Evolutionary conservation across 306 rosid species (phyloP).

Genomic region (Alnus rubra): DNA sequence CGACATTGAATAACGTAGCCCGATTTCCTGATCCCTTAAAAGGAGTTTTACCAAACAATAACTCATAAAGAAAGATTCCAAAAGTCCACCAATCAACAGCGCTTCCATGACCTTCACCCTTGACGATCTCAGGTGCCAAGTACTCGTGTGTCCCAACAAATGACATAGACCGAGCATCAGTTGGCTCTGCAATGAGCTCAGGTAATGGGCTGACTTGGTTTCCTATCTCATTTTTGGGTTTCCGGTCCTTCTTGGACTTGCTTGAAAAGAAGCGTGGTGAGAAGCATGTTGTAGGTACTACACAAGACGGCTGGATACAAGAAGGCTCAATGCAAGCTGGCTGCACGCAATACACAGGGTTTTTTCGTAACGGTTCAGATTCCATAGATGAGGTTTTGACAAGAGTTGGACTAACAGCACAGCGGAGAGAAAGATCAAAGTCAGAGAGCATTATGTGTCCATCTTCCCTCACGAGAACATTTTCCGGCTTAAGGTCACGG

Average conservation of each 20-base stretch:
- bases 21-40: constrained; percentile 96
- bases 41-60: constrained; percentile 93
- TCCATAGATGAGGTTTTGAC: constrained; percentile 66
- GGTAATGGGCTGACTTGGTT: constrained; percentile 93
- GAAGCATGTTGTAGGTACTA: constrained; percentile 92
- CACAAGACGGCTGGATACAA: constrained; percentile 98
- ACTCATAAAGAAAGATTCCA: constrained; percentile 90
- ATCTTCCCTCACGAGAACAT: constrained; percentile 91
- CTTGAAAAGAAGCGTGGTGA: constrained; percentile 88
- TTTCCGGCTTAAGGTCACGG: constrained; percentile 99
- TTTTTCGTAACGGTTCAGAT: constrained; percentile 69
- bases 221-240: constrained; percentile 73
- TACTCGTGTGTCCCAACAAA: constrained; percentile 97
- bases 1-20: constrained; percentile 85
- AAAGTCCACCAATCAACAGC: constrained; percentile 99
- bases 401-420: constrained; percentile 89
- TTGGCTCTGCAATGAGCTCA: constrained; percentile 95
- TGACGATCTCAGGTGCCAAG: constrained; percentile 94
- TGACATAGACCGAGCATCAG: constrained; percentile 97
- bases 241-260: constrained; percentile 89
- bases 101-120: constrained; percentile 98
- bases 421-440: constrained; percentile 92
- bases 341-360: constrained; percentile 79
- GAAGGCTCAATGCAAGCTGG: constrained; percentile 96
- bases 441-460: constrained; percentile 99